Evolutionary conservation across 176 grass and related monocot genomes (phyloP), one percentile per base, ranked within the genome.

Genomic region (Olyra latifolia): DNA sequence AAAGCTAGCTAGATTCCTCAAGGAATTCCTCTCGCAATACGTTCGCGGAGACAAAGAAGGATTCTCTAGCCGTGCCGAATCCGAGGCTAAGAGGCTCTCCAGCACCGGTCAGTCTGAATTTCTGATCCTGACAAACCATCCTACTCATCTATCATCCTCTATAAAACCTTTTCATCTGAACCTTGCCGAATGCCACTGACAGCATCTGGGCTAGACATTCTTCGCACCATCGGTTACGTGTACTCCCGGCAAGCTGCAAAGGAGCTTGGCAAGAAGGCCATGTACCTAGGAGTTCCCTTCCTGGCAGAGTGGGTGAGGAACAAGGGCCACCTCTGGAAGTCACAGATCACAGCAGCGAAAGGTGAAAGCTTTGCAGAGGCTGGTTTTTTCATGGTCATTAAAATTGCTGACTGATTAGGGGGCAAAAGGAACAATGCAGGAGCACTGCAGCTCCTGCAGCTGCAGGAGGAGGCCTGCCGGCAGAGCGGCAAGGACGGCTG

Each of bases 241-340:
- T 99, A 99, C 85, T 89, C 88, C 50, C 81, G 93, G 46, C 96
- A 99, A 77, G 93, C 92, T 59, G 90, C 96, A 41, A 99, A 99
- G 84, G 92, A 99, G 80, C 90, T 95, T 29, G 96, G 96, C 45
- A 99, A 95, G 83, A 99, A 95, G 84, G 93, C 80, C 14, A 84
- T 99, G 93, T 99, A 99, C 78, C 75, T 99, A 64, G 96, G 96
- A n/a, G 90, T 99, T 24, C 96, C 93, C 17, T 99, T 95, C 66
- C 54, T 99, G 42, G 85, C 96, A 2, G 96, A 95, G 81, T 99
- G 96, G 96, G 96, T 99, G 20, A 88, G 96, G 82, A 99, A 99
- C 84, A 99, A 99, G 82, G 96, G 96, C 6, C 92, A 99, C 82
- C 80, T 95, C 44, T 99, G 96, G 96, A 99, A 88, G 73, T 99